Evolutionary conservation across 2,329 filamentous ascomycete species (phyloP), one percentile per base, ranked within the genome.

Genomic region (Microsporum canis): DNA sequence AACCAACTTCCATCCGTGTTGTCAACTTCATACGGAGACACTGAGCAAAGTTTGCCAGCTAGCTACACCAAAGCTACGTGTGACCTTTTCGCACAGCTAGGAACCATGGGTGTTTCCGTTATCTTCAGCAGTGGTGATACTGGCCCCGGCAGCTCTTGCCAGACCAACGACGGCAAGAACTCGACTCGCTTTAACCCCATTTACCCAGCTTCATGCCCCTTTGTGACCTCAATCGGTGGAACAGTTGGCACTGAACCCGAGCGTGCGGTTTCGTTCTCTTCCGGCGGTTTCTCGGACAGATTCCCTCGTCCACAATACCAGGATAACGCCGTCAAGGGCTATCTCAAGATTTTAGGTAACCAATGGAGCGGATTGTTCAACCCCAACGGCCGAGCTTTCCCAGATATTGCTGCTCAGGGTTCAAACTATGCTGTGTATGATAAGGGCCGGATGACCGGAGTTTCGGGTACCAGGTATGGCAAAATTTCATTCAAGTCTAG

Each of bases 21-120:
- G 47, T 81, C 80, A 45, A 86, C 84, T n/a, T 88, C 85, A 0
- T 89, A 89, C 68, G 85, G 84, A 31, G 85, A 88, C 65, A 79
- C 85, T 55, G 87, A 89, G 71, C 83, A 79, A 69, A 80, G 78
- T 2, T 76, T 88, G 0, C 84, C 85, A 0, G 72, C 73, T 27
- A 73, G 77, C 2, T 88, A 88, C 68, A 80, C 83, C 5, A 76
- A 81, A 66, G 77, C 81, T 61, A 80, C 83, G 23, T 88, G 88
- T 72, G 79, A 79, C 36, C 75, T 84, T 47, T 84, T 86, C 63
- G 83, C 81, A 3, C 82, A 86, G 63, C 79, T 89, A 3, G 84
- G 84, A 27, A 79, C 82, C 1, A 82, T 86, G 8, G 87, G 87
- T 36, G 82, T 88, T 23, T 83, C 84, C 0, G 76, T 89, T n/a